phyloP scores from a whole-genome alignment of 305 asterid genomes.

The Ajuga reptans region DNA sequence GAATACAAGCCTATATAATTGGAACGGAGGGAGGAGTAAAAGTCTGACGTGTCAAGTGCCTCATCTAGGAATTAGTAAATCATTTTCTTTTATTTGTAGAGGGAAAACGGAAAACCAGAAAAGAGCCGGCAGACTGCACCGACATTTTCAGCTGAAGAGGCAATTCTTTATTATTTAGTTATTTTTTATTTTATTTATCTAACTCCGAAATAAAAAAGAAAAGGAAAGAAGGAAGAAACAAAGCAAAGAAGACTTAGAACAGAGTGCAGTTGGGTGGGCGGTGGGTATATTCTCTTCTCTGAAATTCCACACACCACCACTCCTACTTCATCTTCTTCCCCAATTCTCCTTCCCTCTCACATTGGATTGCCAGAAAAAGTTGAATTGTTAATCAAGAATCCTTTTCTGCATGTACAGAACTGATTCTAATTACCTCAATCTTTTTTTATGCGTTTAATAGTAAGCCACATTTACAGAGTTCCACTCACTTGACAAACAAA shows the following conservation, averaged over 20 bases:
- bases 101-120: too few relatives aligned
- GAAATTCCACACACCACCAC: slow-evolving; percentile 24
- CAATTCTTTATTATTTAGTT: slow-evolving; percentile 9
- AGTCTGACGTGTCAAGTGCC: too few relatives aligned
- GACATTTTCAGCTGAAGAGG: slow-evolving; percentile 15
- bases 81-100: too few relatives aligned
- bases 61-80: too few relatives aligned
- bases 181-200: neutral
- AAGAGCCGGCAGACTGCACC: slow-evolving; percentile 10
- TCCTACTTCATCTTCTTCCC: slow-evolving; percentile 30
- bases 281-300: slow-evolving; percentile 41
- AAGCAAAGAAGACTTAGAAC: slow-evolving; percentile 19
- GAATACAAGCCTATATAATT: too few relatives aligned
- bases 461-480: neutral
- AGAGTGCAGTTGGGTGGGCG: slow-evolving; percentile 29
- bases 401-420: neutral
- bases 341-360: slow-evolving; percentile 24
- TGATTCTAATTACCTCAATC: neutral
- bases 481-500: neutral
- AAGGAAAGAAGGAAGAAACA: neutral
- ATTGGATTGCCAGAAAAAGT: neutral
- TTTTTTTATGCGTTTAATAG: neutral
- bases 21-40: too few relatives aligned
- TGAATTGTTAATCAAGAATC: neutral
- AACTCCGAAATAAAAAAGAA: neutral